These are phyloP conservation scores for Penicillium maclennaniae DNA, from an alignment of 495 filamentous ascomycete genomes.

Conservation along the genomic window DNA sequence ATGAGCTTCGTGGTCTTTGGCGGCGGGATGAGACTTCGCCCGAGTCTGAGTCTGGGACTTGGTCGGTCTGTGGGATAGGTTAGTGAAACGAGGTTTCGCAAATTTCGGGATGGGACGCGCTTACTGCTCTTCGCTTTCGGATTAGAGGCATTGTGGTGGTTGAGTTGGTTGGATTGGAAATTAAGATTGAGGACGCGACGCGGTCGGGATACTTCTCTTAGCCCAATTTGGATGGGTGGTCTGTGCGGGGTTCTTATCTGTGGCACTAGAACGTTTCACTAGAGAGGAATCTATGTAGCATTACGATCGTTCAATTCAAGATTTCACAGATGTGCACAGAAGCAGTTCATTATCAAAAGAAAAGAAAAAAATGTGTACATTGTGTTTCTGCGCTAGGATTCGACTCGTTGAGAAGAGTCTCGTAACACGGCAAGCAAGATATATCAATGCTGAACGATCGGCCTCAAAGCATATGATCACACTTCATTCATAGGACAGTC, in stretches of 20 bases:
- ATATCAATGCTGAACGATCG: neutral
- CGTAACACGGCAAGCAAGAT: neutral
- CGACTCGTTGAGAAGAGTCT: neutral
- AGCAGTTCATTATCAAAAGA: no score
- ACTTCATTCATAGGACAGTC: neutral
- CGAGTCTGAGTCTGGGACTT: neutral
- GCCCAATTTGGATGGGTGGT: constrained; percentile 17
- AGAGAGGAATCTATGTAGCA: no score
- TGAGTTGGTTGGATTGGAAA: neutral
- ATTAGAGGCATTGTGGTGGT: neutral
- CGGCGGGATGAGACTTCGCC: neutral
- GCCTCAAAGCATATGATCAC: neutral
- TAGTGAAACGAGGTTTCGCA: neutral
- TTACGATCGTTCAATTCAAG: no score
- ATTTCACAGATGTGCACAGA: no score
- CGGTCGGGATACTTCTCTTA: constrained; percentile 15
- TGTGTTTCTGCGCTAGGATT: neutral
- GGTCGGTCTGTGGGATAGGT: neutral
- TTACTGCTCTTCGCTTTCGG: neutral
- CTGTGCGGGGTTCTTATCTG: constrained; percentile 23
- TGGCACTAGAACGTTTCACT: no score
- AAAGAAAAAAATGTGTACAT: neutral
- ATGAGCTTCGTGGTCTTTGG: constrained; percentile 4
- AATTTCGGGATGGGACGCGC: neutral
- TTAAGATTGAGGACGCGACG: constrained; percentile 9